A percentile compares a stretch with the other conserved stretches of the same genome.
These are phyloP conservation scores for Tilletia indica DNA, from an alignment of 1,284 basidiomycete species.

Conservation along the genomic window DNA sequence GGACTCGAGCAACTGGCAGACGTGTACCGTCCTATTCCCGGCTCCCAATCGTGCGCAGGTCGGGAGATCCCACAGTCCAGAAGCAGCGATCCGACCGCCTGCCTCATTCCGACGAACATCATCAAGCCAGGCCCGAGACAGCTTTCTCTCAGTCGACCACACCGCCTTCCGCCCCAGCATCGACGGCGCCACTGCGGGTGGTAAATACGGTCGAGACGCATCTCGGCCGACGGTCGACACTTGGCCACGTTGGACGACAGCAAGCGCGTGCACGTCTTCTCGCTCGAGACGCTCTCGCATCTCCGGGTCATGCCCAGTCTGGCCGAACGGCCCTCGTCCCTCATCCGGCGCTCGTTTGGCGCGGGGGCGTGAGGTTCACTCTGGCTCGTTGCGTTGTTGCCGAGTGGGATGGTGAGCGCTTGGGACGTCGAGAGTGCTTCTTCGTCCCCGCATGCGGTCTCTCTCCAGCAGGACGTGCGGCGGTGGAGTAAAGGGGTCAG, in stretches of 20 bases:
- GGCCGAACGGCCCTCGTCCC: slow-evolving; percentile 67
- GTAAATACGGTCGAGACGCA: too few relatives aligned
- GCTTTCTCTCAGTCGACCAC: too few relatives aligned
- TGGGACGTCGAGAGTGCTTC: slow-evolving; percentile 92
- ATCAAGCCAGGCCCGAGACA: too few relatives aligned
- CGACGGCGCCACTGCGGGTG: too few relatives aligned
- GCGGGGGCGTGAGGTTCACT: slow-evolving; percentile 61
- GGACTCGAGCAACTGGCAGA: too few relatives aligned
- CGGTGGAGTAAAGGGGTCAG: slow-evolving; percentile 24
- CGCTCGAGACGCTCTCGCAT: slow-evolving; percentile 80
- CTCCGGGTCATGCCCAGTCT: slow-evolving; percentile 72
- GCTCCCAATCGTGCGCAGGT: too few relatives aligned
- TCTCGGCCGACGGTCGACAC: slow-evolving; percentile 77
- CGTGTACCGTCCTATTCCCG: too few relatives aligned
- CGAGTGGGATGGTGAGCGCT: slow-evolving; percentile 76
- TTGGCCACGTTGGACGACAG: slow-evolving; percentile 76
- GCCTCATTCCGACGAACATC: too few relatives aligned
- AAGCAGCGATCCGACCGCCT: too few relatives aligned
- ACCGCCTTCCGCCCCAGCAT: too few relatives aligned
- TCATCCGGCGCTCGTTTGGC: slow-evolving; percentile 67
- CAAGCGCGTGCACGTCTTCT: slow-evolving; percentile 78
- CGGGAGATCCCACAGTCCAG: too few relatives aligned
- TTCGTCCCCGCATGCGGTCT: slow-evolving; percentile 63
- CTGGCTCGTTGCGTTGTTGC: slow-evolving; percentile 71
- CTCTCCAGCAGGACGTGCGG: slow-evolving; percentile 19